A percentile compares a stretch with the other conserved stretches of the same genome.
Conservation (phyloP, 495 filamentous ascomycete genomes). For the Hypoxylon subgilvum region DNA sequence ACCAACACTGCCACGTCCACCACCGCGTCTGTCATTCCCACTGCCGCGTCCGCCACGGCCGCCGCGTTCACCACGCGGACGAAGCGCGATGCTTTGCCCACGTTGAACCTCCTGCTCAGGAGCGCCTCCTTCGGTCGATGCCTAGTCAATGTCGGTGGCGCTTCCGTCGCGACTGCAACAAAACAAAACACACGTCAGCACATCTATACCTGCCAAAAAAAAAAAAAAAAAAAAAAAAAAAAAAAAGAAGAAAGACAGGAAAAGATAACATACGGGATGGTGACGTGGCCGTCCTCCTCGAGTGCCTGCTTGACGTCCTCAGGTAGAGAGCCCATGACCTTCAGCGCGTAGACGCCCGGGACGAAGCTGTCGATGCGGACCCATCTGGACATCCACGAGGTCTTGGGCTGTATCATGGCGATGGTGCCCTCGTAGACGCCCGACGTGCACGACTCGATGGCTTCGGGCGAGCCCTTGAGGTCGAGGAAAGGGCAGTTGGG, state of each 20-base stretch:
- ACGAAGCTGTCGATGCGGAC: constrained; percentile 88
- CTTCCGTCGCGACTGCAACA: constrained; percentile 19
- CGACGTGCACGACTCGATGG: constrained; percentile 89
- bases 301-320: constrained; percentile 69
- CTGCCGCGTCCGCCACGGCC: no score
- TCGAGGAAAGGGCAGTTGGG: constrained; percentile 93
- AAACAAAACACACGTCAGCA: neutral
- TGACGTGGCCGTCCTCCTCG: constrained; percentile 70
- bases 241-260: neutral
- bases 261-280: constrained; percentile 64
- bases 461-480: constrained; percentile 76
- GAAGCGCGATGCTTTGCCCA: no score
- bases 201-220: neutral
- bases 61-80: no score
- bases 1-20: no score
- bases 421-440: constrained; percentile 93
- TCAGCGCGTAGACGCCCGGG: constrained; percentile 87
- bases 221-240: neutral
- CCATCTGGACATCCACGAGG: constrained; percentile 92
- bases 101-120: no score
- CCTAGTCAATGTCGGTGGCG: constrained; percentile 22
- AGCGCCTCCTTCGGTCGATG: no score
- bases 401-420: constrained; percentile 73
- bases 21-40: no score
- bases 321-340: constrained; percentile 75